Evolutionary conservation across 1,284 basidiomycete genomes (phyloP).

Genomic region (Irpex rosettiformis): DNA sequence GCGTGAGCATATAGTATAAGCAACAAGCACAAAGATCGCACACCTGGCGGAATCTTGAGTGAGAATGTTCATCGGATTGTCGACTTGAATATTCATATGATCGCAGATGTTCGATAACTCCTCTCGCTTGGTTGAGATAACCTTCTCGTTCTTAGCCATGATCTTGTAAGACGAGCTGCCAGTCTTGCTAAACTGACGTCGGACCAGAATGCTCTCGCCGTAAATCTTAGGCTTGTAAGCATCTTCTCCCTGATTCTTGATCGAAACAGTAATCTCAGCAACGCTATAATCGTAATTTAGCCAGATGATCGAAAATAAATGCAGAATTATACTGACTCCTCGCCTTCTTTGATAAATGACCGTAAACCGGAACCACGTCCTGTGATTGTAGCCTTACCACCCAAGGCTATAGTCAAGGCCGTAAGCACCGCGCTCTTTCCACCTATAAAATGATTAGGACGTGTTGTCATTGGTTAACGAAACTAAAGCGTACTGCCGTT

Average conservation of each 20-base stretch:
- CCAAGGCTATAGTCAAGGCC: conserved; percentile 90
- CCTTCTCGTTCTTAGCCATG: conserved; percentile 62
- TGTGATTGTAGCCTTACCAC: conserved; percentile 88
- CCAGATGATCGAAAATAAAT: neutral
- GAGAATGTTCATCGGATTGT: conserved; percentile 94
- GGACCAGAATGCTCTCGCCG: conserved; percentile 82
- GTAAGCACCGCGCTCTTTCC: conserved; percentile 96
- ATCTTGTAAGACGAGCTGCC: conserved; percentile 85
- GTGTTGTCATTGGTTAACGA: neutral
- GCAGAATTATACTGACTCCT: conserved; percentile 50
- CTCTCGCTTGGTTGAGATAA: conserved; percentile 78
- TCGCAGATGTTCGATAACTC: conserved; percentile 88
- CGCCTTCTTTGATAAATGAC: conserved; percentile 86
- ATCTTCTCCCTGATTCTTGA: conserved; percentile 89
- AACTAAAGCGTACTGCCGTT: conserved; percentile 63
- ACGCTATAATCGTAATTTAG: conserved; percentile 36
- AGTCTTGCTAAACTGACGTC: conserved; percentile 76
- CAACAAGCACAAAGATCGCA: neutral
- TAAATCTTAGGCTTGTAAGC: conserved; percentile 85
- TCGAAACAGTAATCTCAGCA: conserved; percentile 74
- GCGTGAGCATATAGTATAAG: conserved; percentile 26
- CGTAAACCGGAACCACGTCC: conserved; percentile 87
- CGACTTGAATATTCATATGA: conserved; percentile 95
- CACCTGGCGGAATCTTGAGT: conserved; percentile 64
- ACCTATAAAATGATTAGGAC: conserved; percentile 40